Percentiles rank a stretch among this genome's conserved stretches.
These are phyloP conservation scores for Sutorius australiensis DNA, from an alignment of 768 basidiomycete species.

Conservation along the genomic window DNA sequence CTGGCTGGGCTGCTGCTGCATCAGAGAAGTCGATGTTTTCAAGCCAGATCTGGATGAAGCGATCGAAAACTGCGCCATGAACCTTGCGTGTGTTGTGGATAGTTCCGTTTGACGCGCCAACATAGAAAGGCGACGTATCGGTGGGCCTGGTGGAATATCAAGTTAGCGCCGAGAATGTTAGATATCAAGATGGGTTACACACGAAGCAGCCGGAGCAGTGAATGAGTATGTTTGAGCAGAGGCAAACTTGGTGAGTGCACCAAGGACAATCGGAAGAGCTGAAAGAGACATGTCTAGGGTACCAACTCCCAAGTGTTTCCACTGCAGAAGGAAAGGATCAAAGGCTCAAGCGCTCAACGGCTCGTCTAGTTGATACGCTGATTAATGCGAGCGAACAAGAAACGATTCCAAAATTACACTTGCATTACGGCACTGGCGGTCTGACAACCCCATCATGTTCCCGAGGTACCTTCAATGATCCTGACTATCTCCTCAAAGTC, in stretches of 20 bases:
- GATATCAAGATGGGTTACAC: slow-evolving; percentile 4
- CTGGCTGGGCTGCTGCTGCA: slow-evolving; percentile 22
- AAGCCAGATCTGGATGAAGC: slow-evolving; percentile 52
- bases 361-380: too few relatives aligned
- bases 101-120: slow-evolving; percentile 41
- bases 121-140: slow-evolving; percentile 35
- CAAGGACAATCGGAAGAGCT: slow-evolving; percentile 12
- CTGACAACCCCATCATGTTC: too few relatives aligned
- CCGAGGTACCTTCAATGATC: too few relatives aligned
- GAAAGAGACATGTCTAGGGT: slow-evolving; percentile 7
- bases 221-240: slow-evolving; percentile 15
- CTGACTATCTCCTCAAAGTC: too few relatives aligned
- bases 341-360: neutral
- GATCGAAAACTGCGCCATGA: slow-evolving; percentile 41
- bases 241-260: slow-evolving; percentile 11
- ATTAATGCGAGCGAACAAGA: too few relatives aligned
- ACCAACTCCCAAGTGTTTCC: neutral
- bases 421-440: too few relatives aligned
- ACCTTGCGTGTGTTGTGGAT: slow-evolving; percentile 36
- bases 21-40: slow-evolving; percentile 52
- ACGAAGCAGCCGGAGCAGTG: slow-evolving; percentile 23
- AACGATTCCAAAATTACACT: too few relatives aligned
- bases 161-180: neutral
- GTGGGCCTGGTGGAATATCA: slow-evolving; percentile 13
- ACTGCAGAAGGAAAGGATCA: neutral